Base-by-base conservation (phyloP, 2,329 filamentous ascomycete species). In the Ustilaginoidea virens region DNA sequence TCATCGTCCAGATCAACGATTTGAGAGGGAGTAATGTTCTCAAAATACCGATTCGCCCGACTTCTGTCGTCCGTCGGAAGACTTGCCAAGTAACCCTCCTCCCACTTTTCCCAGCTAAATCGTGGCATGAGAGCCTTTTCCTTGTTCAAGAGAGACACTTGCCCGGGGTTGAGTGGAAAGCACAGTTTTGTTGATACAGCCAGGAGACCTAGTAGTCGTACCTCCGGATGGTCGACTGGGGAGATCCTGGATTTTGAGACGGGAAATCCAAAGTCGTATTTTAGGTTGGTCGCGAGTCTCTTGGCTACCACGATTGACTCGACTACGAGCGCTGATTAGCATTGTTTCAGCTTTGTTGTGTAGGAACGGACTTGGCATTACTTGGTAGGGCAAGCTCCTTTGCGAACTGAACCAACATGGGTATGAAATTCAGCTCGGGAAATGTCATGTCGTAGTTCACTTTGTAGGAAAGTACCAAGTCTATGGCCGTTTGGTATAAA, bases 121-220 rank as follows among this genome's bases (percentile, higher is more conserved):
- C 19, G 29, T 23, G 44, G 35, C 29, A 46, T n/a, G 23, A 26
- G 17, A 27, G 18, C 16, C 5, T 18, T 16, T 17, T 14, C 15
- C 15, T 8, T 25, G 10, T 16, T 23, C 8, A 30, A 27, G 14
- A 42, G 29, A 12, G 58, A 60, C 20, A 45, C 50, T 6, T 63
- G 66, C 39, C 60, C 43, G 14, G 58, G 56, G 42, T 82, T 72
- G 25, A 93, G 71, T 0, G 87, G 82, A 41, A 82, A 85, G 13
- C 79, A 60, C 3, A 93, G 50, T 42, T 94, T 94, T 4, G 78
- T 73, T 4, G 79, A 72, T 10, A 92, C 63, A 3, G 93, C 58
- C 4, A 93, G 50, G 4, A 82, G 56, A 4, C 74, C 63, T 31
- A 83, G 60, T 1, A 94, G 55, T 24, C 80, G 68, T 5, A 80